Evolutionary conservation across 129 eudicot genomes (phyloP).

Genomic region (Flaveria ramosissima): DNA sequence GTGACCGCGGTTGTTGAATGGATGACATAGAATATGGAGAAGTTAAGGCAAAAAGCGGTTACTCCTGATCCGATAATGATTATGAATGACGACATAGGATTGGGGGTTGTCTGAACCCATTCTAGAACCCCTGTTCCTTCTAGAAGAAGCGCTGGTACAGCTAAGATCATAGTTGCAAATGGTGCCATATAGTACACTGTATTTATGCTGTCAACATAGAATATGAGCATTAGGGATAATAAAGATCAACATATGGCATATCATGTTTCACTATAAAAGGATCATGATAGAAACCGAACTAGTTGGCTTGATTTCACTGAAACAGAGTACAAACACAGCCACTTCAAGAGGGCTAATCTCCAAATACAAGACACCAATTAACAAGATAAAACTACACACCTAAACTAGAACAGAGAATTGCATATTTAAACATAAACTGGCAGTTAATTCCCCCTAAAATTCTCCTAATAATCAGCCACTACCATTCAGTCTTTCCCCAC

Average conservation of each 20-base stretch:
- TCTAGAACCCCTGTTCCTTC: conserved; percentile 81
- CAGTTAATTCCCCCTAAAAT: too few species aligned
- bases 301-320: too few species aligned
- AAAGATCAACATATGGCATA: background rate
- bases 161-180: conserved; percentile 89
- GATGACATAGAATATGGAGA: conserved; percentile 91
- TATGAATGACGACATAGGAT: conserved; percentile 51
- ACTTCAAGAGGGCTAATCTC: too few species aligned
- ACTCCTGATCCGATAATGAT: conserved; percentile 91
- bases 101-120: conserved; percentile 63
- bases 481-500: too few species aligned
- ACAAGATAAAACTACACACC: too few species aligned
- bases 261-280: background rate
- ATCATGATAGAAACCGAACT: too few species aligned
- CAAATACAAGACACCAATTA: too few species aligned
- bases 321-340: too few species aligned
- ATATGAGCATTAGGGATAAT: background rate
- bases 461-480: too few species aligned
- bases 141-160: conserved; percentile 75
- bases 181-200: conserved; percentile 99
- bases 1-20: conserved; percentile 98
- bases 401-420: too few species aligned
- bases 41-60: conserved; percentile 85
- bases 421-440: too few species aligned
- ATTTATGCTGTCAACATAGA: conserved; percentile 64